Conservation (phyloP, 2,329 filamentous ascomycete species). For the Talaromyces sp. region DNA sequence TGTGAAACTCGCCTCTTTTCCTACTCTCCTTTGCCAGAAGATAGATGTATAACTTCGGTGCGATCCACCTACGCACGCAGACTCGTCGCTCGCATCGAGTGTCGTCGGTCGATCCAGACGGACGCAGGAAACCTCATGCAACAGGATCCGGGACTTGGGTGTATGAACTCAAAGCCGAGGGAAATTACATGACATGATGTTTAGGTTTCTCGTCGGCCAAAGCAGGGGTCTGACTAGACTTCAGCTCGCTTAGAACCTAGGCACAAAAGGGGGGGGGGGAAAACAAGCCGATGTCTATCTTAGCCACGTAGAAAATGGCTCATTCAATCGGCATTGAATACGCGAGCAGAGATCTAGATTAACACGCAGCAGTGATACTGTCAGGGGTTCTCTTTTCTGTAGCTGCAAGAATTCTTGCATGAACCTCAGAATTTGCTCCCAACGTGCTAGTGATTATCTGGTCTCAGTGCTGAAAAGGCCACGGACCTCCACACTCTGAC, state of each 20-base stretch:
- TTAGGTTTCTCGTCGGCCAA: background rate
- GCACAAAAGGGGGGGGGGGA: background rate
- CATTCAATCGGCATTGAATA: background rate
- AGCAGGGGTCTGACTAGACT: background rate
- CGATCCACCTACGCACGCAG: background rate
- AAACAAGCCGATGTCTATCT: background rate
- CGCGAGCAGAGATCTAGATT: too few relatives aligned
- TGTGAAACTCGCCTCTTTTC: too few relatives aligned
- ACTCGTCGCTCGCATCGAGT: background rate
- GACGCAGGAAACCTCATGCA: background rate
- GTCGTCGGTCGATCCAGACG: background rate
- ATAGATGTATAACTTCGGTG: background rate
- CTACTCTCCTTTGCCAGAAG: background rate
- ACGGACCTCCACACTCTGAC: background rate
- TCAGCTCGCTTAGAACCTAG: background rate
- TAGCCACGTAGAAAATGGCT: background rate
- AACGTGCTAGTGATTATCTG: background rate
- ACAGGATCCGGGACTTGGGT: background rate
- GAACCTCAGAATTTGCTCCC: background rate
- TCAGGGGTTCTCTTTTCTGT: too few relatives aligned
- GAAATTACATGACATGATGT: background rate
- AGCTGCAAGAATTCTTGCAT: too few relatives aligned
- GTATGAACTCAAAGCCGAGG: background rate
- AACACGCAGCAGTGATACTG: too few relatives aligned
- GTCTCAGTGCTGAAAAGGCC: background rate